phyloP scores from a whole-genome alignment of 2,329 filamentous ascomycete species.

The Macrophomina tecta region DNA sequence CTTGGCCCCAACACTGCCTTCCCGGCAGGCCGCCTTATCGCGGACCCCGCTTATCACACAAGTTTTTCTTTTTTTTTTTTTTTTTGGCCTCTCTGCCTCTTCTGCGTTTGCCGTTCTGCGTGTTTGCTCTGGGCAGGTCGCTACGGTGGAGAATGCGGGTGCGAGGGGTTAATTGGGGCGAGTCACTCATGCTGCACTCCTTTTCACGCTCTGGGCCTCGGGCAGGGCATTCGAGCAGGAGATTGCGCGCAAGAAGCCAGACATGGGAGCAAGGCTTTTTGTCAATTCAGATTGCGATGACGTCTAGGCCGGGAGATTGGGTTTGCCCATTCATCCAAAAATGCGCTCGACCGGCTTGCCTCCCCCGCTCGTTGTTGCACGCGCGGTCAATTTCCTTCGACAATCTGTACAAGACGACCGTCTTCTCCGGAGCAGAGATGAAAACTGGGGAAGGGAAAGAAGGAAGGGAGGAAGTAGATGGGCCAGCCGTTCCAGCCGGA shows the following conservation, averaged over 20 bases:
- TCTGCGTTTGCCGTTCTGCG: background rate
- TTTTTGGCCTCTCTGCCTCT: background rate
- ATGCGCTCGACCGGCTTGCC: background rate
- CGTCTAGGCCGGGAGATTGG: background rate
- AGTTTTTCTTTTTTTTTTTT: no score
- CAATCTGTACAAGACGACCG: background rate
- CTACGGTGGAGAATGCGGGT: background rate
- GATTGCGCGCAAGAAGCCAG: no score
- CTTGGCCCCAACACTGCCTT: slow-evolving; percentile 2
- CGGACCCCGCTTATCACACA: no score
- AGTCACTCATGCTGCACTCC: no score
- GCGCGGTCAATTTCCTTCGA: background rate
- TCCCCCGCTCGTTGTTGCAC: no score
- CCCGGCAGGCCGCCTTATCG: slow-evolving; percentile 5
- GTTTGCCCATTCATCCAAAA: background rate
- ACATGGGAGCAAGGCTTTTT: background rate
- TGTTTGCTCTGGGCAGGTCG: background rate
- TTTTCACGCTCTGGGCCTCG: no score
- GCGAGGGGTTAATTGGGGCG: no score
- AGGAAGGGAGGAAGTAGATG: no score
- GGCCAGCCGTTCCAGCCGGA: background rate
- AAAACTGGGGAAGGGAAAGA: background rate
- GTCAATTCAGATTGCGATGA: background rate
- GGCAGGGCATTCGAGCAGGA: no score
- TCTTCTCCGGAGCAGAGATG: background rate